Conservation (phyloP, 371 early-diverging fungal genomes). For the Lichtheimia ornata region DNA sequence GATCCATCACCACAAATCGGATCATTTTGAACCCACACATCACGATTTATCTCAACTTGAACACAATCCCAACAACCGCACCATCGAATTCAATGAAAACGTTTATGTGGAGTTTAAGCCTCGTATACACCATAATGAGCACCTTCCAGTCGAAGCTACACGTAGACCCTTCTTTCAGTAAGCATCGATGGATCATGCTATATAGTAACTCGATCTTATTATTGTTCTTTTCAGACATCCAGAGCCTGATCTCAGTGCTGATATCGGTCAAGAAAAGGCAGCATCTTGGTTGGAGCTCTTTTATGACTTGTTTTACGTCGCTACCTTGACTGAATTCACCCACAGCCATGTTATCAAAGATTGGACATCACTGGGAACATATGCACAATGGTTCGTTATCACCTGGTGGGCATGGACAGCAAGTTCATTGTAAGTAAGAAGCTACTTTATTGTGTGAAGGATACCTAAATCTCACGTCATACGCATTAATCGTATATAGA, state of each 20-base stretch:
- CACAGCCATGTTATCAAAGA: slow-evolving; percentile 61
- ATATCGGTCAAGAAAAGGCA: slow-evolving; percentile 53
- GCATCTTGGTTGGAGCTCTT: slow-evolving; percentile 59
- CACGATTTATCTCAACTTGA: slow-evolving; percentile 16
- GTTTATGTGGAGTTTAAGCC: slow-evolving; percentile 51
- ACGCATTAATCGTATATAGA: slow-evolving; percentile 16
- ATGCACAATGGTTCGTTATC: slow-evolving; percentile 60
- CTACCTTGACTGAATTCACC: slow-evolving; percentile 60
- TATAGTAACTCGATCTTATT: background rate
- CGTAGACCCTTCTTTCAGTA: slow-evolving; percentile 50
- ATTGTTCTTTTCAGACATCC: slow-evolving; percentile 23
- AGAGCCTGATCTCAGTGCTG: slow-evolving; percentile 52
- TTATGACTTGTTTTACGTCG: slow-evolving; percentile 62
- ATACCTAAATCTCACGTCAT: background rate
- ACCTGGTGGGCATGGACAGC: slow-evolving; percentile 65
- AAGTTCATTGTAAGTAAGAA: slow-evolving; percentile 41
- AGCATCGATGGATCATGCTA: slow-evolving; percentile 6
- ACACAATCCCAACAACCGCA: slow-evolving; percentile 32
- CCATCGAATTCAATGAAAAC: slow-evolving; percentile 44
- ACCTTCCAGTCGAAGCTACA: slow-evolving; percentile 23
- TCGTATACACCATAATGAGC: slow-evolving; percentile 17
- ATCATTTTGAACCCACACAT: background rate
- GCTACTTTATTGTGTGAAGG: background rate
- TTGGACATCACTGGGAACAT: slow-evolving; percentile 51
- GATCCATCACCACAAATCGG: slow-evolving; percentile 39